Conservation (phyloP, 805 yeast species). For the Metschnikowia dekortorum region DNA sequence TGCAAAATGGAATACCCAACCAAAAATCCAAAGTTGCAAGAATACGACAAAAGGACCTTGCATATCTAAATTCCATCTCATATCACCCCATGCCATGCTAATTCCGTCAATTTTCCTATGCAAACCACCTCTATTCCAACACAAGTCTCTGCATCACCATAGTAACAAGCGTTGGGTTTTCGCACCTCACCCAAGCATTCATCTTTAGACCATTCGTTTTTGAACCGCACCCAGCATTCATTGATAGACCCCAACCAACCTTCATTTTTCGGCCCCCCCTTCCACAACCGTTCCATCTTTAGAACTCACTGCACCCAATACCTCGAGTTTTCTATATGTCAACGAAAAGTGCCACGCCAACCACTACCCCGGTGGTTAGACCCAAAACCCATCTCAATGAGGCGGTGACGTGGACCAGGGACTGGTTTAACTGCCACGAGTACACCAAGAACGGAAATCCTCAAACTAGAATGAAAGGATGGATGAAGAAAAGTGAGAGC, state of each 20-base stretch:
- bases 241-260: too few relatives aligned
- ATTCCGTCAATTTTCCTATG: too few relatives aligned
- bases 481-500: slow-evolving; percentile 28
- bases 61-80: too few relatives aligned
- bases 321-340: slow-evolving; percentile 5
- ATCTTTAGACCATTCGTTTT: background rate
- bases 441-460: slow-evolving; percentile 6
- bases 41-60: background rate
- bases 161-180: too few relatives aligned
- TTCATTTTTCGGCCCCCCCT: too few relatives aligned
- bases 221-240: too few relatives aligned
- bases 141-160: too few relatives aligned
- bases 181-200: background rate
- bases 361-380: slow-evolving; percentile 19
- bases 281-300: background rate
- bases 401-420: slow-evolving; percentile 34
- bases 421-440: slow-evolving; percentile 32
- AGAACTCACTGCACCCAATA: background rate
- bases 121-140: too few relatives aligned
- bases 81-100: too few relatives aligned
- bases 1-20: too few relatives aligned
- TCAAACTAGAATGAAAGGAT: slow-evolving; percentile 29
- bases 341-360: slow-evolving; percentile 18
- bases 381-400: slow-evolving; percentile 16
- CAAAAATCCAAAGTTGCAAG: background rate